phyloP scores from a whole-genome alignment of 176 grass and related monocot genomes.

The Triticum aestivum region DNA sequence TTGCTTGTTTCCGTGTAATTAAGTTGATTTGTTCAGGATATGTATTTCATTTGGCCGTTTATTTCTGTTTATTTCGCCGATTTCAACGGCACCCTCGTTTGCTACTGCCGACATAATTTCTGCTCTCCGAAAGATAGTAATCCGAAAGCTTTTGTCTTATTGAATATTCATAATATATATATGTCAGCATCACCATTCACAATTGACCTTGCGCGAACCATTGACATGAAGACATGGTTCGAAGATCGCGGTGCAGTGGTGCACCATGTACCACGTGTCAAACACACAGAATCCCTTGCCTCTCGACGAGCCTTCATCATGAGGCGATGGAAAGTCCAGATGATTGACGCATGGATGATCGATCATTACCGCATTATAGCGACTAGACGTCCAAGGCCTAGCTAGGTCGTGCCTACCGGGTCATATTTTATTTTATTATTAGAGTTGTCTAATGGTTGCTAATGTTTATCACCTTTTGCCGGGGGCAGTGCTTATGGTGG shows the following conservation, averaged over 20 bases:
- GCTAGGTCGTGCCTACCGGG: background rate
- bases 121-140: background rate
- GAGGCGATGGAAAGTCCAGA: background rate
- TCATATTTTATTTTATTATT: background rate
- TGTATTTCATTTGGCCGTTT: background rate
- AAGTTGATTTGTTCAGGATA: background rate
- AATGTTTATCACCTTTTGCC: too few species aligned
- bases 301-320: background rate
- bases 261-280: background rate
- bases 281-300: background rate
- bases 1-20: background rate
- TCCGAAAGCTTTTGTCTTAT: background rate
- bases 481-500: too few species aligned
- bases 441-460: background rate
- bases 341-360: background rate
- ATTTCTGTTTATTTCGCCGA: background rate
- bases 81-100: too few species aligned
- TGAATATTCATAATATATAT: background rate
- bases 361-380: background rate
- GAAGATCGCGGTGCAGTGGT: too few species aligned
- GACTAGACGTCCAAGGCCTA: background rate
- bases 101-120: background rate
- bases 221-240: too few species aligned
- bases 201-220: too few species aligned
- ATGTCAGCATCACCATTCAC: too few species aligned